Base-by-base conservation (phyloP, 1,284 basidiomycete genomes). In the Boletellus sp. region DNA sequence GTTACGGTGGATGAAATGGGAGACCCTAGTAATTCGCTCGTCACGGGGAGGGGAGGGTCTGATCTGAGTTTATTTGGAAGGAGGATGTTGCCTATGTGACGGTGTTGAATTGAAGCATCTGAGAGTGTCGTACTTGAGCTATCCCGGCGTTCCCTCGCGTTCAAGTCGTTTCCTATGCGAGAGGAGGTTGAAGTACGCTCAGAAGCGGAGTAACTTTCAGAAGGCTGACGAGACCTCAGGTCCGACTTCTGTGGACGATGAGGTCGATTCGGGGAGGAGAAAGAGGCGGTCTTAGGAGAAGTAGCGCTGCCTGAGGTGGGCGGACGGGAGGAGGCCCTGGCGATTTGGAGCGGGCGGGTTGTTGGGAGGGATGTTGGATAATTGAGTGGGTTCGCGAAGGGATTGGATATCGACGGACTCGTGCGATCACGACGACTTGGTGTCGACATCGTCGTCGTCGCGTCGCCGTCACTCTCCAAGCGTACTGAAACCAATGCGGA, bases 201-300 rank as follows among this genome's bases (percentile, higher is more conserved):
- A 5, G 30, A 32, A 32, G 13, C 30, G 2, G 30, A 71, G 52
- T 75, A 67, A 44, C 13, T 11, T 18, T 80, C 80, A 24, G 75
- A 73, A 52, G 55, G 48, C 35, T 67, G 67, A 47, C 78, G 73
- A 51, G 65, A 71, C 61, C 80, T 73, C 21, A 79, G 65, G 52
- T 82, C 81, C 15, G 81, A 83, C 60, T 81, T 71, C 62, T 81
- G 79, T 21, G 81, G 81, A 47, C 81, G 76, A 50, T 77, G 72
- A 24, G 81, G 80, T 24, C 77, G 77, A 53, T 67, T 66, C 8
- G 74, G 67, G n/a, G 72, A 67, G 33, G 73, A 64, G 49, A 71
- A 73, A 40, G 70, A 60, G 45, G 67, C 48, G 32, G 66, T 59
- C 13, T 32, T 32, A 1, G 30, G 30, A 15, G 30, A 32, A 15